Evolutionary conservation across 2,329 filamentous ascomycete species (phyloP), one percentile per base, ranked within the genome.

Genomic region (Trichoderma sp.): DNA sequence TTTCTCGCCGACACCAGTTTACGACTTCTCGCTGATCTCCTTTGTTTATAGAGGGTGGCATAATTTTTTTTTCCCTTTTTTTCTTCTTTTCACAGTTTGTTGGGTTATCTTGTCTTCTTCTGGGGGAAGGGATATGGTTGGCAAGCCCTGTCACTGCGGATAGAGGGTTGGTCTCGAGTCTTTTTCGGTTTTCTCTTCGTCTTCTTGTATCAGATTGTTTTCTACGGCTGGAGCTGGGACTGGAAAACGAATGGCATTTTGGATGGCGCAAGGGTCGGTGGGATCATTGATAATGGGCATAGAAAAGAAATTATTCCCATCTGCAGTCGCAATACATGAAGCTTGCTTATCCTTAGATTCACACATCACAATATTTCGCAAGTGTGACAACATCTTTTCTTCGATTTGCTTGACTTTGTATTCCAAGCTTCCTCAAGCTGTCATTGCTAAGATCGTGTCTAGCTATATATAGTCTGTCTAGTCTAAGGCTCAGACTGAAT

Each of bases 401-500:
- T 47, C 14, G 34, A 10, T 39, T 3, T 39, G 34, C 34, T 39
- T 39, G 34, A 39, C 12, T 39, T 39, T 55, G 60, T 26, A 55
- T 47, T 47, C 28, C 39, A 47, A 51, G 12, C 34, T 50, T 26
- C 57, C 7, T 39, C 57, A 7, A 43, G 45, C 34, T 39, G 51
- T 21, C 45, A 24, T 51, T 60, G 28, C 57, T 47, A 19, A 55
- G 26, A 50, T 39, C 24, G 24, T 19, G 43, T 63, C 50, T 62
- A 62, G 48, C 45, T 45, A 62, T 30, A 17, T 62, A 62, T 21
- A 17, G 7, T 28, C 39, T 12, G 34, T 47, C 30, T 56, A 28
- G 30, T 63, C 60, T 63, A 63, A 47, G 57, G 28, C 51, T 4
- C 17, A 63, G 48, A 63, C n/a, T 63, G 50, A 14, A 4, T 34